Evolutionary conservation across 163 green algal species (phyloP), one percentile per base, ranked within the genome.

Genomic region (Chlamydomonas reinhardtii): DNA sequence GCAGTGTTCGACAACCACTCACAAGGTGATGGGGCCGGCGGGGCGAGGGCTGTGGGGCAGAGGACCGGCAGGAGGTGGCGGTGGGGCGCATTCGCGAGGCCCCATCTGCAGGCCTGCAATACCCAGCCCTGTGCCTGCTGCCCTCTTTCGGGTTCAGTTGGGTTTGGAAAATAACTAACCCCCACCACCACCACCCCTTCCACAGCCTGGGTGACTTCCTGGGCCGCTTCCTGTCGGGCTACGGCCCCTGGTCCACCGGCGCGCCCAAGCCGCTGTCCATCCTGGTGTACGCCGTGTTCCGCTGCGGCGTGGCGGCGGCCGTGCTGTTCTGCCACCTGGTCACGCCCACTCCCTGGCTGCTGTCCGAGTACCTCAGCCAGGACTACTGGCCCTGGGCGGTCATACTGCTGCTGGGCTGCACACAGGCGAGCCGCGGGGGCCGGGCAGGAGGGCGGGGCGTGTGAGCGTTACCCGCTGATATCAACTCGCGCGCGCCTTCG

Each of bases 281-380:
- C 34, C 69, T 94, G 1, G 39, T 64, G 9, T 95, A 94, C 75
- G 79, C 88, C 11, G 29, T 92, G 0, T 9, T 78, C 34, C 88
- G 88, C 20, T 82, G 88, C 37, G 73, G 37, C 20, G 66, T 95
- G 3, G 81, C 78, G 20, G 76, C 39, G 16, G 88, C 70, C 4
- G 75, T 95, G 39, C 78, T 96, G 72, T 89, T 93, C 56, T 95
- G 92, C 88, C 87, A 95, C 65, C 82, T 96, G 29, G 89, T 96
- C 24, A 95, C 93, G 2, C 90, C 93, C 20, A 79, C 83, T 15
- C 68, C 69, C 8, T 95, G 93, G 93, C 82, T 79, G 70, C 87
- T 94, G 48, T 87, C 89, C 3, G 72, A 84, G 74, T 80, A 91
- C 80, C 87, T 95, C 22, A 69, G 73, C 74, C 52, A 73, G 24